Evolutionary conservation across 345 rosid species (phyloP).

Genomic region (Garcia nutans): DNA sequence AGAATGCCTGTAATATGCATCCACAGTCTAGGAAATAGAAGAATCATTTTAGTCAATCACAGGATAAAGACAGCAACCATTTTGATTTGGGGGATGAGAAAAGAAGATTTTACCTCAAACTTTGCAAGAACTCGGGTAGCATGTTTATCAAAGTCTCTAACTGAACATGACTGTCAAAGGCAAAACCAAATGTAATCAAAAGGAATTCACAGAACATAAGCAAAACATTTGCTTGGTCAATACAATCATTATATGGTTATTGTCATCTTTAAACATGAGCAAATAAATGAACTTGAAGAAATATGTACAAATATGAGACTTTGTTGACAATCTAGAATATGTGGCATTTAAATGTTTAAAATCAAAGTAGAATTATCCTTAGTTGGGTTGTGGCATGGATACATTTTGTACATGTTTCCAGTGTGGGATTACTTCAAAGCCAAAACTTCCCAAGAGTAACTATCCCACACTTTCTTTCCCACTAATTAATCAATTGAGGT

Average conservation of each 20-base stretch:
- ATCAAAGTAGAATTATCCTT: neutral
- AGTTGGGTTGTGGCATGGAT: neutral
- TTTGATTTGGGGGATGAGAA: neutral
- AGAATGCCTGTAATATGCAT: conserved; percentile 37
- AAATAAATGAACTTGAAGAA: neutral
- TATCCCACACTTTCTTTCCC: neutral
- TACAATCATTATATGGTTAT: neutral
- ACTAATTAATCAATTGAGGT: neutral
- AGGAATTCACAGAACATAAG: neutral
- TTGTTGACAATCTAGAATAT: neutral
- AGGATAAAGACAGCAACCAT: neutral
- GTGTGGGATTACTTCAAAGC: neutral
- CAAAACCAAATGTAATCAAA: neutral
- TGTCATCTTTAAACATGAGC: neutral
- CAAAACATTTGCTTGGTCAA: neutral
- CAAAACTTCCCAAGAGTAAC: no score
- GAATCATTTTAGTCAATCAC: conserved; percentile 8
- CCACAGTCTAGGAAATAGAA: conserved; percentile 35
- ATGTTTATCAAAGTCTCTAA: conserved; percentile 34
- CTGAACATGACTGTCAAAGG: conserved; percentile 30
- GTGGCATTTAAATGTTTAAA: neutral
- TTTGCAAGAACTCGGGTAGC: conserved; percentile 37
- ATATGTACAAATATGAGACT: neutral
- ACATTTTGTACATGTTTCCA: neutral
- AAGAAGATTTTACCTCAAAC: conserved; percentile 31